Base-by-base conservation (phyloP, 164 flowering plant genomes). In the Vitis rotundifolia region DNA sequence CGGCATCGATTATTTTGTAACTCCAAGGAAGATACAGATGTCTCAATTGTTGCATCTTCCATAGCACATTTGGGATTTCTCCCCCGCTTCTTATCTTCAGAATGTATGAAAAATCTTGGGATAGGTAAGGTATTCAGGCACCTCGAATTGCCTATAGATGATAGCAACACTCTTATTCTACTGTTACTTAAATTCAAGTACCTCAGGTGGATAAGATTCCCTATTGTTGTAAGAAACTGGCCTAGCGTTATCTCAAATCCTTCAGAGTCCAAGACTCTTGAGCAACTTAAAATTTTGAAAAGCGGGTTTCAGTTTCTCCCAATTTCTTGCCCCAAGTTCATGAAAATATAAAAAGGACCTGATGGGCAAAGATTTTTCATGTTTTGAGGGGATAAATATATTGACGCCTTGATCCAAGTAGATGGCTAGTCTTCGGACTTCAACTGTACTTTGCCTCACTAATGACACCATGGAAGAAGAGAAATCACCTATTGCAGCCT, bases 131-230 rank as follows among this genome's bases (percentile, higher is more conserved):
- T 71, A 6, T 66, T 72, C 51, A 82, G 48, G 57, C 19, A 59
- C 31, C 10, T 13, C 29, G 79, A 53, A 2, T 74, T 57, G 9
- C 76, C 62, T 6, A 84, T 9, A 22, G 68, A 71, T 1, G 68
- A 9, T 37, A 80, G 83, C 9, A 81, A 14, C 28, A 22, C 2
- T 0, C 18, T 9, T 3, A 47, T 2, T 0, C 9, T 1, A 10
- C 44, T 31, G 8, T 37, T 18, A 11, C 22, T 16, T 4, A 79
- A 18, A 10, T 73, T 55, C 37, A 79, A 49, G 66, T 75, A 79
- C 72, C 74, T 71, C 63, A 81, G 68, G 18, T 73, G 76, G 29
- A 72, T n/a, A 5, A 81, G 70, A 1, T 59, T 53, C 13, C 77
- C 80, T 2, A 81, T 37, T 61, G 66, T 64, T 0, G 12, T n/a